A percentile compares a stretch with the other conserved stretches of the same genome.
These are phyloP conservation scores for sweet orange (Citrus sinensis) DNA, from an alignment of 345 rosid genomes.

Conservation along the genomic window DNA sequence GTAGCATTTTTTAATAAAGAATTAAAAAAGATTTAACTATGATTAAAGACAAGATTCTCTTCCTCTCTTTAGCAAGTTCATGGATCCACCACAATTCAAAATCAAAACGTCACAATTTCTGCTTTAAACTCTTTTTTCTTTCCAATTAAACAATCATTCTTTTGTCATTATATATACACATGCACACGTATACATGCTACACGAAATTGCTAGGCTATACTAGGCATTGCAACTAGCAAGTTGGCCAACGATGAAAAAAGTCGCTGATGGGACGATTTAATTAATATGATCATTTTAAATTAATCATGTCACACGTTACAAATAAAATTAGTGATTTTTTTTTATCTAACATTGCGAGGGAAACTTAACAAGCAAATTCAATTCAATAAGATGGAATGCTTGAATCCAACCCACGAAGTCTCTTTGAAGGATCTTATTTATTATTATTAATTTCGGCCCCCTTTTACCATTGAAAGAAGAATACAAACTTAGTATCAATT, in stretches of 20 bases:
- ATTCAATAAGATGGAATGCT: not conserved
- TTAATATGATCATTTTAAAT: not conserved
- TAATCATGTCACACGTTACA: not conserved
- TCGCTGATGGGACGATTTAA: not conserved
- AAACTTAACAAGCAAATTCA: not conserved
- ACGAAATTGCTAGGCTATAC: not conserved
- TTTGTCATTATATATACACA: not conserved
- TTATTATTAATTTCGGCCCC: not conserved
- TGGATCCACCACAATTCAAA: conserved; percentile 6
- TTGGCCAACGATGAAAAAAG: not conserved
- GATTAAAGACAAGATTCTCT: conserved; percentile 5
- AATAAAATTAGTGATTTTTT: too few relatives aligned
- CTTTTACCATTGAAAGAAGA: not conserved
- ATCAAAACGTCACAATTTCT: not conserved
- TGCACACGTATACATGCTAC: too few relatives aligned
- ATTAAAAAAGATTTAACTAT: not conserved
- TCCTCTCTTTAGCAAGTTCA: not conserved
- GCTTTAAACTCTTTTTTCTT: not conserved
- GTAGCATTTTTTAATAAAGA: not conserved
- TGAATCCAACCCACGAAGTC: not conserved
- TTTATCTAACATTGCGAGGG: too few relatives aligned
- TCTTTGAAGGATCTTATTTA: not conserved
- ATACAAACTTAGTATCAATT: not conserved
- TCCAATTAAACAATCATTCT: not conserved
- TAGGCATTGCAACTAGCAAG: not conserved